These are phyloP conservation scores for Scutellospora calospora DNA, from an alignment of 371 early-diverging fungal genomes.

Conservation along the genomic window DNA sequence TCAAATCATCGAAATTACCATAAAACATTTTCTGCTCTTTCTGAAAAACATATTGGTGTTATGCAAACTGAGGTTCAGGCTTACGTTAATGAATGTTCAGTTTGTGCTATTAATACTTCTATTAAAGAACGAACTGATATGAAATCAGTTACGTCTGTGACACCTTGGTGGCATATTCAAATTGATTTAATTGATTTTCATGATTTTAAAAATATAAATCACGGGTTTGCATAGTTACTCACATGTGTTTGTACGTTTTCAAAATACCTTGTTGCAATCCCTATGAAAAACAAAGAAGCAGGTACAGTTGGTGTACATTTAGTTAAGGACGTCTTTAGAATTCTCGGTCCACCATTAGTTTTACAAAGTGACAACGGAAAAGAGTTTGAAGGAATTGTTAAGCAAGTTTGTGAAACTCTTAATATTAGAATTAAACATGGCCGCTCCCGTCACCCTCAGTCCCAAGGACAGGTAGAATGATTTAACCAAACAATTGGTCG, in stretches of 20 bases:
- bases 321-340: not conserved
- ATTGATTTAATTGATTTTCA: constrained; percentile 1
- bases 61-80: too few relatives aligned
- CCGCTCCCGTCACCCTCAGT: not conserved
- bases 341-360: not conserved
- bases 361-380: constrained; percentile 19
- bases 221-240: not conserved
- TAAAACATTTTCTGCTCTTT: constrained; percentile 7
- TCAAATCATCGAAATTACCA: constrained; percentile 22
- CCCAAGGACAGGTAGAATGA: too few relatives aligned
- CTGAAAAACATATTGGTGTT: too few relatives aligned
- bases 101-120: too few relatives aligned
- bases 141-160: too few relatives aligned
- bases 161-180: not conserved
- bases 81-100: too few relatives aligned
- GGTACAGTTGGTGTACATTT: not conserved
- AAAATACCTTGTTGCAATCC: not conserved
- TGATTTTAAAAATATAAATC: not conserved
- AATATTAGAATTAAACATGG: constrained; percentile 16
- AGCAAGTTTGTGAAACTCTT: not conserved
- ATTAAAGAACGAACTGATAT: too few relatives aligned
- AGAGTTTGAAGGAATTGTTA: not conserved
- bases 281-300: not conserved
- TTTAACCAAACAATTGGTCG: not conserved
- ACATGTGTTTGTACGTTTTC: not conserved